Base-by-base conservation (phyloP, 2,329 filamentous ascomycete species). In the Bipolaris victoriae region DNA sequence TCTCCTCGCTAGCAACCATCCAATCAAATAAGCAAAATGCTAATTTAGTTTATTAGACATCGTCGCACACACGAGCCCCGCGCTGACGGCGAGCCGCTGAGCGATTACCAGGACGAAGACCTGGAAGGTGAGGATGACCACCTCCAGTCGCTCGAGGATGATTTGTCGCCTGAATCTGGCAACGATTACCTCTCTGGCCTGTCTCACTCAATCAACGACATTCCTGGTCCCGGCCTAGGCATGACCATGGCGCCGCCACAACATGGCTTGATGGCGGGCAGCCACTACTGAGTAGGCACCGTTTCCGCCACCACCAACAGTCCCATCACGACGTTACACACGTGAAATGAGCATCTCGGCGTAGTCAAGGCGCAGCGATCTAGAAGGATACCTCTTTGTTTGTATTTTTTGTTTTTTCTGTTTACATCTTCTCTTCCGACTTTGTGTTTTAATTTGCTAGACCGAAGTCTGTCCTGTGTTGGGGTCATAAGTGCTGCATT, bases 111-210 rank as follows among this genome's bases (percentile, higher is more conserved):
- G 37, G 92, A 94, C 55, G 92, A 96, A 67, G 92, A 96, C 44
- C 87, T 94, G 66, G 92, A 96, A 71, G 90, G 95, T 52, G 91
- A 94, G 59, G 92, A 96, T 64, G 91, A 95, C 66, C 90, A 93
- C 29, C 87, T 94, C 53, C 89, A 90, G 50, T 89, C 91, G 37
- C 84, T 93, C 26, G 91, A 92, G 62, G 91, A 92, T 63, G 87
- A 89, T 16, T 87, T 89, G n/a, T 92, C 90, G 11, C 90, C 91
- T 15, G 87, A 84, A 46, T 90, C 89, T 0, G 87, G 90, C 63
- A 81, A 83, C 63, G 86, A 86, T 52, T 90, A 90, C 73, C 66
- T 77, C 52, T 58, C 64, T 31, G 51, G 57, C 47, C 57, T 70
- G 22, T 64, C 68, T 36, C 67, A 71, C 57, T 70, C 74, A 10